Conservation (phyloP, 2,329 filamentous ascomycete species). For the Penicillium brevicompactum region DNA sequence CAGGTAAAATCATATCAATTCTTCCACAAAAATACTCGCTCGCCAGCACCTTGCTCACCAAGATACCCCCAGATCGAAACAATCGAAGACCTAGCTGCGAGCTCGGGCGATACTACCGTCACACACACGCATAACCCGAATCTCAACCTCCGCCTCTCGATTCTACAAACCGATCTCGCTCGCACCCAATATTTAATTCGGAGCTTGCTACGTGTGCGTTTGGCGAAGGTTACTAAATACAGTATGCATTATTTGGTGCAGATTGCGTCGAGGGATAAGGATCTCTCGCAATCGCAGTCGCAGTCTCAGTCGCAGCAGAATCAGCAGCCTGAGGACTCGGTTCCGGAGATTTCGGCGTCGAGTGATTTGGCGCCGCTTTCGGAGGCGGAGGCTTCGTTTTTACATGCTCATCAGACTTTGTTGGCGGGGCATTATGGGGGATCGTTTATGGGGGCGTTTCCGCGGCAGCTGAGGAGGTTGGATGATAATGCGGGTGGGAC, state of each 20-base stretch:
- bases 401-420: conserved; percentile 80
- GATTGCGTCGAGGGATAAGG: conserved; percentile 21
- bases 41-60: not conserved
- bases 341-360: conserved; percentile 35
- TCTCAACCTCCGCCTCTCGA: conserved; percentile 88
- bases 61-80: conserved; percentile 56
- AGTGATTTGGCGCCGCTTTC: conserved; percentile 66
- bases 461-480: conserved; percentile 73
- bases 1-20: conserved; percentile 48
- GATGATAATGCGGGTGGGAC: conserved; percentile 89
- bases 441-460: conserved; percentile 83
- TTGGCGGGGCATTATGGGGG: conserved; percentile 81
- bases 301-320: conserved; percentile 17
- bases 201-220: conserved; percentile 77
- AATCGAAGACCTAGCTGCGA: conserved; percentile 62
- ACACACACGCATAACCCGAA: conserved; percentile 82
- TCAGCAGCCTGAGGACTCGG: conserved; percentile 33
- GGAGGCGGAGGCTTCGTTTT: conserved; percentile 75
- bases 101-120: conserved; percentile 43
- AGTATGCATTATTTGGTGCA: conserved; percentile 53
- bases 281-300: conserved; percentile 19
- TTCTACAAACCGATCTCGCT: conserved; percentile 95
- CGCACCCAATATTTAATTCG: conserved; percentile 89
- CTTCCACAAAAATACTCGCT: not conserved
- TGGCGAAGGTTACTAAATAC: conserved; percentile 67